Conservation (phyloP, 441 rosid species). For the Pelargonium myrrhifolium region DNA sequence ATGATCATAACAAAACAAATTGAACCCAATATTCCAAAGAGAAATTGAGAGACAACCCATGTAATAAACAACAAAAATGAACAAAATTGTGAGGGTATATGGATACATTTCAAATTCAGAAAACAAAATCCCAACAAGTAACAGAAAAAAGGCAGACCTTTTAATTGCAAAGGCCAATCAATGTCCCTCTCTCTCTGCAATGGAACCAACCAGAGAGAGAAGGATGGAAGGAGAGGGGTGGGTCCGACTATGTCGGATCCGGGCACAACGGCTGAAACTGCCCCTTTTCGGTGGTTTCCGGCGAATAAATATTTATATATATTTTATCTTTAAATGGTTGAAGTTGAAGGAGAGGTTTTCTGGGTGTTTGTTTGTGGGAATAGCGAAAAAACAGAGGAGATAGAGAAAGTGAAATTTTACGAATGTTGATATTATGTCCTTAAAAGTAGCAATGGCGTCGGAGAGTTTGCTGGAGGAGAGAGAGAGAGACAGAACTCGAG, state of each 20-base stretch:
- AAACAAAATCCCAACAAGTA: neutral
- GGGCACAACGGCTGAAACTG: neutral
- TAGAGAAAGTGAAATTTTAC: too few species aligned
- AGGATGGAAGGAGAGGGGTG: neutral
- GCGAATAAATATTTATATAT: too few species aligned
- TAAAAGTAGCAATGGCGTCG: too few species aligned
- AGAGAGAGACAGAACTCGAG: too few species aligned
- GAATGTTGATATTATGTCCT: too few species aligned
- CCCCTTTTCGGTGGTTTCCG: neutral
- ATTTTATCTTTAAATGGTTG: too few species aligned
- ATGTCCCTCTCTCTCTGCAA: constrained; percentile 3
- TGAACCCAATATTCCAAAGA: neutral
- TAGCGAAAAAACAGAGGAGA: too few species aligned
- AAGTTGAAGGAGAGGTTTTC: too few species aligned
- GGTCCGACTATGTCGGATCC: neutral
- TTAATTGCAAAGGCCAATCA: neutral
- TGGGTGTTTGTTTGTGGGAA: too few species aligned
- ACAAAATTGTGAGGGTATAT: neutral
- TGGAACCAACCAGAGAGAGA: constrained; percentile 3
- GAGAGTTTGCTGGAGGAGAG: too few species aligned
- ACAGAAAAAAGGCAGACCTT: too few species aligned
- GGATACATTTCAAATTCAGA: neutral
- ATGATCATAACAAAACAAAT: neutral
- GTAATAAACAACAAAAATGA: neutral
- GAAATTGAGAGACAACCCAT: neutral